Base-by-base conservation (phyloP, 2,329 filamentous ascomycete genomes). In the Verticillium isaacii region DNA sequence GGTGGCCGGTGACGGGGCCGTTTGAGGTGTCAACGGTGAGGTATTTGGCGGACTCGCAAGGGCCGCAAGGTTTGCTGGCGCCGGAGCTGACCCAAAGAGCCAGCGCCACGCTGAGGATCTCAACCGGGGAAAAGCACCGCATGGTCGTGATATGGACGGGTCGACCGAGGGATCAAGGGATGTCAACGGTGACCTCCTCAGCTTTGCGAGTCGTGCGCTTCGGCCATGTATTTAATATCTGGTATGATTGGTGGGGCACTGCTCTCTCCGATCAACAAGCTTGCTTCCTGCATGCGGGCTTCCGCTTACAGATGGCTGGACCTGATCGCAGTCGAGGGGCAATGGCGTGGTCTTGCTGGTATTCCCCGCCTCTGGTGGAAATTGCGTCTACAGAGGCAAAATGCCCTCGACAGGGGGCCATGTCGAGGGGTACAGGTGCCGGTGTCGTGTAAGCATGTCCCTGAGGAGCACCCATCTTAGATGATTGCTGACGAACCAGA, bases 1-100 rank as follows among this genome's bases (percentile, higher is more conserved):
- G 12, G 52, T 77, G 75, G 2, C 76, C 75, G 0, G 64, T 72
- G n/a, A 77, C 64, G 0, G 64, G 66, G 0, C 76, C 75, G 34
- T 69, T 75, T 2, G 71, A 68, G 3, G 75, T 73, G 1, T 66
- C 60, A 34, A 77, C 71, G 0, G 67, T 71, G 1, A 69, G 45
- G 50, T 64, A 68, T n/a, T 56, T 58, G 3, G 61, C 59, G 1
- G 63, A 59, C 15, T 66, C 56, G 57, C 65, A 69, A 34, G 41
- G 57, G 36, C 17, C 19, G 23, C 45, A 52, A 52, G 45, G n/a
- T 23, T 12, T 52, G 19, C 45, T 23, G n/a, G 45, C 45, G 45
- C 11, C 45, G 17, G 45, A 52, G 19, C 45, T 52, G 45, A 52
- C 45, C 19, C 45, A 52, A 19, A 52, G 19, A 19, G 19, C 45